phyloP scores from a whole-genome alignment of 2,329 filamentous ascomycete species.

The Penicillium sp. region DNA sequence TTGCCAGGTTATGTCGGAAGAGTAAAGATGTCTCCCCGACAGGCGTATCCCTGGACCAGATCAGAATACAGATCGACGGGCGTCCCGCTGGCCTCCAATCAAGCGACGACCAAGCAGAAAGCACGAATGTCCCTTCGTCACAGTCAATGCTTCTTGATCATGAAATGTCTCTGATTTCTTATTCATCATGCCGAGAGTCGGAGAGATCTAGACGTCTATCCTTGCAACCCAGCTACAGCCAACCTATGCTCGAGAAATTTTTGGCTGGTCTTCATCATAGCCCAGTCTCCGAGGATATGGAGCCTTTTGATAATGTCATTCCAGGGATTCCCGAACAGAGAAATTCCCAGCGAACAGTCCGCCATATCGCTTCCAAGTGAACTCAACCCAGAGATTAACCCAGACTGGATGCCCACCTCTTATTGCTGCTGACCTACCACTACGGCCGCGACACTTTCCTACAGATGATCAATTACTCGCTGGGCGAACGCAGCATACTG shows the following conservation, averaged over 20 bases:
- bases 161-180: slow-evolving; percentile 10
- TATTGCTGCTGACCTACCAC: not conserved
- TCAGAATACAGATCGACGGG: slow-evolving; percentile 25
- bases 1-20: slow-evolving; percentile 1
- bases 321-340: not conserved
- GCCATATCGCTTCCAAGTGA: not conserved
- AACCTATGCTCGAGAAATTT: not conserved
- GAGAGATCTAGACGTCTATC: not conserved
- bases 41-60: slow-evolving; percentile 9
- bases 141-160: slow-evolving; percentile 35
- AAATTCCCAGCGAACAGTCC: not conserved
- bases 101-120: not conserved
- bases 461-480: slow-evolving; percentile 28
- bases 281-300: not conserved
- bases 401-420: not conserved
- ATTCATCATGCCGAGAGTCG: not conserved
- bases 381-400: not conserved
- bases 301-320: not conserved
- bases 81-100: slow-evolving; percentile 12
- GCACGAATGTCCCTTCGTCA: slow-evolving; percentile 21
- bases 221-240: not conserved
- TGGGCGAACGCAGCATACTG: slow-evolving; percentile 15
- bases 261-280: not conserved
- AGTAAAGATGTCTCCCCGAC: slow-evolving; percentile 2
- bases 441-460: slow-evolving; percentile 13